Evolutionary conservation across 192 early-diverging fungal species (phyloP), one percentile per base, ranked within the genome.

Genomic region (Coemansia pectinata): DNA sequence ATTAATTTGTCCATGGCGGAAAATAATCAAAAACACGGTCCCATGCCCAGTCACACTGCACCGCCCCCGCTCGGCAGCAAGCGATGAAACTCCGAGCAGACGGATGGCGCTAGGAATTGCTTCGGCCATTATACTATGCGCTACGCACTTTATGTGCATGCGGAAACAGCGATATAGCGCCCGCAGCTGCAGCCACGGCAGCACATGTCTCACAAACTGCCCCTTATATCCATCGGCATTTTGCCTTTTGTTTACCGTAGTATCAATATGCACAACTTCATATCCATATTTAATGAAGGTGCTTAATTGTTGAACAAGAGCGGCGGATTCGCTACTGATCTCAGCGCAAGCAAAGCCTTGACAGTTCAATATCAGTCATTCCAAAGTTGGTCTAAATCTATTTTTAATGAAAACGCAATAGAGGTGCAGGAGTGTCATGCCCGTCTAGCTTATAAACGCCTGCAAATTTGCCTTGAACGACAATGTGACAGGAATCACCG

Each of bases 401-500:
- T 31, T n/a, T 58, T 59, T 27, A 59, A 62, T 33, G 47, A 25
- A 12, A 29, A 50, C 64, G 34, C 23, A 69, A 44, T 55, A 47
- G 25, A 70, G 23, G 33, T 50, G 21, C 15, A 62, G 53, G 8
- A 63, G 42, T 40, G 39, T 66, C 19, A 55, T 9, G 11, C 17
- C 64, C 27, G 25, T 27, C 44, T 74, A 71, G 55, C 57, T 47
- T 36, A 66, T 55, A 66, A 84, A 84, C 34, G 65, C 72, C 27
- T 69, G 59, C 41, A 76, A 58, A 1, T n/a, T 50, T 6, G 82
- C 82, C 34, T 66, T 60, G 55, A 84, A 79, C 21, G 66, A 9
- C 57, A 79, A 58, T 40, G 66, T 63, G 40, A 76, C 66, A 2
- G 82, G 82, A 31, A 84, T 65, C 45, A 77, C 74, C 7, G 68